phyloP scores from a whole-genome alignment of 169 alveolate species.

The Cryptosporidium xiaoi region DNA sequence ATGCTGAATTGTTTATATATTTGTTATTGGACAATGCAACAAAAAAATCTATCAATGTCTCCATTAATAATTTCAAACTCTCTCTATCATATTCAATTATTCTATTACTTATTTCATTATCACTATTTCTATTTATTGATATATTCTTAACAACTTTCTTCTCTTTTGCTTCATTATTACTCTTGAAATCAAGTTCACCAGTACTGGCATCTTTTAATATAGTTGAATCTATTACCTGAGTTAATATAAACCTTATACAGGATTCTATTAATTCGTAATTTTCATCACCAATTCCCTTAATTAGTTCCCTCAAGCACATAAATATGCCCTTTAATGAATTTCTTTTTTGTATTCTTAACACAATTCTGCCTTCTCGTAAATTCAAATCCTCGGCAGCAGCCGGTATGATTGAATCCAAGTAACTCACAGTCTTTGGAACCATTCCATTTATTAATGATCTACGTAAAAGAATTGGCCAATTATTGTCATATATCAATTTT shows the following conservation, averaged over 20 bases:
- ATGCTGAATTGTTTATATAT: background rate
- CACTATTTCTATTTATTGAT: background rate
- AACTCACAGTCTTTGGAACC: constrained; percentile 36
- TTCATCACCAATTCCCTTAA: background rate
- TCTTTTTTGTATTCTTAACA: constrained; percentile 45
- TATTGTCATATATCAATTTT: background rate
- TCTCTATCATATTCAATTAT: constrained; percentile 4
- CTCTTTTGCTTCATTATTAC: background rate
- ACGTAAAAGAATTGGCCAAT: constrained; percentile 34
- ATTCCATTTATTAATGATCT: constrained; percentile 7
- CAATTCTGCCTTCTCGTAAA: background rate
- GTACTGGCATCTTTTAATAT: constrained; percentile 4
- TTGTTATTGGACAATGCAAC: constrained; percentile 13
- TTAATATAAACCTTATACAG: constrained; percentile 18
- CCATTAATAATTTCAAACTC: background rate
- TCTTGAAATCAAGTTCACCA: background rate
- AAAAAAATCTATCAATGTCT: constrained; percentile 6
- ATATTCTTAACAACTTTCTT: constrained; percentile 20
- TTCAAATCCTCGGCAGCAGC: background rate
- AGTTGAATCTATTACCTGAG: constrained; percentile 31
- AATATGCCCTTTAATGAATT: constrained; percentile 40
- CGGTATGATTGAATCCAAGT: constrained; percentile 16
- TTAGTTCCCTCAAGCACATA: constrained; percentile 8
- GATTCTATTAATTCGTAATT: constrained; percentile 5
- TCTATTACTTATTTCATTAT: constrained; percentile 14